These are phyloP conservation scores for Colletotrichum zoysiae DNA, from an alignment of 2,329 filamentous ascomycete species.

Conservation along the genomic window DNA sequence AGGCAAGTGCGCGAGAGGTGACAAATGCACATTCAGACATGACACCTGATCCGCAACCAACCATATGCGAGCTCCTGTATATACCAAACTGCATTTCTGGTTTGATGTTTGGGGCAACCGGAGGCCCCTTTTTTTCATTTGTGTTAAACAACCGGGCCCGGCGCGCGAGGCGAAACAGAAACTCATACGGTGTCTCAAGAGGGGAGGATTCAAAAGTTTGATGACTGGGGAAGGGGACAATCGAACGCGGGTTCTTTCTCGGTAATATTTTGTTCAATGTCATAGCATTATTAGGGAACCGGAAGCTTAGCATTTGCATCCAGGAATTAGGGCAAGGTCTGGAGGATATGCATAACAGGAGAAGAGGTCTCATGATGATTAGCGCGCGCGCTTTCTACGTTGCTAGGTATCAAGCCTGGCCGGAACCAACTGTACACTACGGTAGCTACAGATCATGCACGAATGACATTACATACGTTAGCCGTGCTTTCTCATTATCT, in stretches of 20 bases:
- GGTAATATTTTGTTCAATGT: constrained; percentile 5
- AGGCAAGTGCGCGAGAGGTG: constrained; percentile 79
- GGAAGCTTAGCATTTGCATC: constrained; percentile 35
- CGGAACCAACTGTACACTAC: constrained; percentile 28
- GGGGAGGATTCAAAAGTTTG: background rate
- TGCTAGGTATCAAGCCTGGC: constrained; percentile 7
- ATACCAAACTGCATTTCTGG: constrained; percentile 13
- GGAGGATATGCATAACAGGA: constrained; percentile 25
- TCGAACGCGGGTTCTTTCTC: background rate
- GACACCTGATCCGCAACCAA: constrained; percentile 52
- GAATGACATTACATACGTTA: constrained; percentile 18
- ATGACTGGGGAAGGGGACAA: background rate
- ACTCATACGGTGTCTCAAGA: background rate
- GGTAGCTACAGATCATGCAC: constrained; percentile 23
- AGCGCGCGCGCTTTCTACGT: constrained; percentile 2
- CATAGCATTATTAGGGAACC: constrained; percentile 32
- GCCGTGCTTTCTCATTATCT: background rate
- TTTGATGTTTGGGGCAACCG: background rate
- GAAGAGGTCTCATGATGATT: background rate
- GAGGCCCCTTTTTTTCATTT: background rate
- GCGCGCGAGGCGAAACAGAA: constrained; percentile 6
- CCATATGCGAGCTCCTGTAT: background rate
- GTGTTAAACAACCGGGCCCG: constrained; percentile 12
- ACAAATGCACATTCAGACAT: constrained; percentile 80
- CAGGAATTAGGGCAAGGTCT: constrained; percentile 5